Percentiles rank a stretch among this genome's conserved stretches.
These are phyloP conservation scores for Xylariaceae sp. DNA, from an alignment of 2,329 filamentous ascomycete species.

Conservation along the genomic window DNA sequence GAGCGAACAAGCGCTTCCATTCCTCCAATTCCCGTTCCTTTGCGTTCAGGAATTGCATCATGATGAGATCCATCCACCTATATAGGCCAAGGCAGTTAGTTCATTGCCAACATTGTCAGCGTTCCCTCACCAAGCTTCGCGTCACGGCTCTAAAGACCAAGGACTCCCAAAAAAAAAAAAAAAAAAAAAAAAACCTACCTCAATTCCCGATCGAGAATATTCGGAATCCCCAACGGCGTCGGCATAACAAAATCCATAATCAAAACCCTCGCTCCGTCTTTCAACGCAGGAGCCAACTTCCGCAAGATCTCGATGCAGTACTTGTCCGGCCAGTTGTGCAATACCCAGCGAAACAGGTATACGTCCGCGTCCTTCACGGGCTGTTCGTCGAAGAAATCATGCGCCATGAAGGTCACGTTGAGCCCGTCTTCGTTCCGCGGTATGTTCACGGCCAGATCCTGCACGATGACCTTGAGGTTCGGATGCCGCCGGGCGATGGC, in stretches of 20 bases:
- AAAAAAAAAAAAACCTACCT: background rate
- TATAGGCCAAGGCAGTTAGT: no score
- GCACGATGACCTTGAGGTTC: background rate
- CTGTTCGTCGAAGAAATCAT: conserved; percentile 18
- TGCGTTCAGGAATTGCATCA: conserved; percentile 1
- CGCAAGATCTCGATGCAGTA: conserved; percentile 30
- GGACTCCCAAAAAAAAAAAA: no score
- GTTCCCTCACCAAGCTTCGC: no score
- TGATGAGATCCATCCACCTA: background rate
- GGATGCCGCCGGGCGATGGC: background rate
- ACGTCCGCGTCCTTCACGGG: conserved; percentile 31
- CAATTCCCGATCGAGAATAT: background rate
- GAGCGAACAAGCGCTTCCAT: background rate
- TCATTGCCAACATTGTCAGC: no score
- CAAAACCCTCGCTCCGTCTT: background rate
- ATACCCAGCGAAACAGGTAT: conserved; percentile 40
- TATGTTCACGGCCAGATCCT: background rate
- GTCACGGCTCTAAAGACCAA: no score
- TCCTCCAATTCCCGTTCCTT: background rate
- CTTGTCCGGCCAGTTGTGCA: conserved; percentile 43
- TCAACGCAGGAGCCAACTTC: conserved; percentile 34
- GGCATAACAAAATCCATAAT: background rate
- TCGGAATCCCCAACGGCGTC: background rate
- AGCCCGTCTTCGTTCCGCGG: background rate
- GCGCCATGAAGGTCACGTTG: background rate